Conservation (phyloP, 1,284 basidiomycete species). For the Fistulina hepatica region DNA sequence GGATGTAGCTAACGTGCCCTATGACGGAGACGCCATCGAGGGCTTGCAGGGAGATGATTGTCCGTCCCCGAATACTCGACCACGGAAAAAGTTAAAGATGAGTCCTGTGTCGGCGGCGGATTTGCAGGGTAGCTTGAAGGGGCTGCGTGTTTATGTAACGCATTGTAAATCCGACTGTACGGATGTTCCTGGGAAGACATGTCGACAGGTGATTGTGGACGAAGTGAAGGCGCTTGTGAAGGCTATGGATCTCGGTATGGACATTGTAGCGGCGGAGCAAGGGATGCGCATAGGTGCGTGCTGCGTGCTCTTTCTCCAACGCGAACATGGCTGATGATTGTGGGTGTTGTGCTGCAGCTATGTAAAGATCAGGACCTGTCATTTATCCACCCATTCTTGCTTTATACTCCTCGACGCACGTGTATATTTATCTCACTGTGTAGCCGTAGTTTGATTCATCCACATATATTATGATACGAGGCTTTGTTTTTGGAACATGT, state of each 20-base stretch:
- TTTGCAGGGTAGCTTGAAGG: constrained; percentile 40
- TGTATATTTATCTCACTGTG: too few relatives aligned
- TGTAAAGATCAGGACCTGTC: too few relatives aligned
- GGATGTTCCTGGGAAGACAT: constrained; percentile 31
- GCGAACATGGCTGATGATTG: too few relatives aligned
- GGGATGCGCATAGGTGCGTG: constrained; percentile 65
- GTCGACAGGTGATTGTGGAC: constrained; percentile 46
- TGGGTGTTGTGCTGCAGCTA: too few relatives aligned
- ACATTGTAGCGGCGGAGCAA: constrained; percentile 55
- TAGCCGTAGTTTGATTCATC: too few relatives aligned
- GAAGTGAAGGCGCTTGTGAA: constrained; percentile 50
- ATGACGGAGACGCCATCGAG: too few relatives aligned
- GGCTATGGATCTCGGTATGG: constrained; percentile 45
- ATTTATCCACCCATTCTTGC: too few relatives aligned
- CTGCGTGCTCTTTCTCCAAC: too few relatives aligned
- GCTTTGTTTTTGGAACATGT: too few relatives aligned
- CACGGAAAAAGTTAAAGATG: constrained; percentile 38
- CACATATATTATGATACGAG: too few relatives aligned
- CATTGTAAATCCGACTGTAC: constrained; percentile 70
- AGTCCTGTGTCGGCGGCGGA: constrained; percentile 28
- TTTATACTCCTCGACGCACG: too few relatives aligned
- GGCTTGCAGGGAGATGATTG: too few relatives aligned
- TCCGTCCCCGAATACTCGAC: constrained; percentile 14
- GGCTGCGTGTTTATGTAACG: constrained; percentile 58
- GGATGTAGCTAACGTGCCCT: background rate